phyloP scores from a whole-genome alignment of 805 yeast genomes.

The Barnettozyma wickerhamii region DNA sequence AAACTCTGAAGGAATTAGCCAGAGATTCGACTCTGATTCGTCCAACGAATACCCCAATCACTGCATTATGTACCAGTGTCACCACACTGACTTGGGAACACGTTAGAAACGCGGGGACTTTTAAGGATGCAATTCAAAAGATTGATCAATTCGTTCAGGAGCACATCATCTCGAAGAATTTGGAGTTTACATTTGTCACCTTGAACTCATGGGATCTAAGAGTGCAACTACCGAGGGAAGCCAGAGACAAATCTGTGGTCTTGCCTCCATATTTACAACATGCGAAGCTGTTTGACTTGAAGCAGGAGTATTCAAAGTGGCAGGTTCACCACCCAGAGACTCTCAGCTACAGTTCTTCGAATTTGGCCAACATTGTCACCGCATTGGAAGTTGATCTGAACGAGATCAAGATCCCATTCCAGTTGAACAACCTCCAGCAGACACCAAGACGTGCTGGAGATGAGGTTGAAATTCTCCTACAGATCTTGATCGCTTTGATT shows the following conservation, averaged over 20 bases:
- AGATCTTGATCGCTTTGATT: conserved; percentile 42
- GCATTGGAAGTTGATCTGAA: conserved; percentile 26
- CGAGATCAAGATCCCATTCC: conserved; percentile 19
- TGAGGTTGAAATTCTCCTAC: conserved; percentile 41
- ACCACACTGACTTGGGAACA: conserved; percentile 59
- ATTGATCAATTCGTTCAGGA: conserved; percentile 50
- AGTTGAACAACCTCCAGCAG: conserved; percentile 11
- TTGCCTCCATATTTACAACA: conserved; percentile 74
- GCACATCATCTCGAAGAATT: conserved; percentile 34
- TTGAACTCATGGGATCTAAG: conserved; percentile 67
- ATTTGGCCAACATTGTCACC: conserved; percentile 24
- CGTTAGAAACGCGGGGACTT: conserved; percentile 51
- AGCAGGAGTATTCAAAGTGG: conserved; percentile 70
- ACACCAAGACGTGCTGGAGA: conserved; percentile 39
- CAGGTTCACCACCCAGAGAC: conserved; percentile 57
- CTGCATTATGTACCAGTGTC: conserved; percentile 47
- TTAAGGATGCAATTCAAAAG: conserved; percentile 56
- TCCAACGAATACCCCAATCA: conserved; percentile 64
- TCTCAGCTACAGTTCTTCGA: conserved; percentile 27
- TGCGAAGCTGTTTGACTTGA: conserved; percentile 72
- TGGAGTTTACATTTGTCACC: conserved; percentile 62
- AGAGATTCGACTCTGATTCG: conserved; percentile 47
- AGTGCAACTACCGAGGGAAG: conserved; percentile 76
- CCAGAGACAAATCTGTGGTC: conserved; percentile 66
- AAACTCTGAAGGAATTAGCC: conserved; percentile 38